Conservation (phyloP, 805 yeast genomes). For the Geotrichum ghanense region DNA sequence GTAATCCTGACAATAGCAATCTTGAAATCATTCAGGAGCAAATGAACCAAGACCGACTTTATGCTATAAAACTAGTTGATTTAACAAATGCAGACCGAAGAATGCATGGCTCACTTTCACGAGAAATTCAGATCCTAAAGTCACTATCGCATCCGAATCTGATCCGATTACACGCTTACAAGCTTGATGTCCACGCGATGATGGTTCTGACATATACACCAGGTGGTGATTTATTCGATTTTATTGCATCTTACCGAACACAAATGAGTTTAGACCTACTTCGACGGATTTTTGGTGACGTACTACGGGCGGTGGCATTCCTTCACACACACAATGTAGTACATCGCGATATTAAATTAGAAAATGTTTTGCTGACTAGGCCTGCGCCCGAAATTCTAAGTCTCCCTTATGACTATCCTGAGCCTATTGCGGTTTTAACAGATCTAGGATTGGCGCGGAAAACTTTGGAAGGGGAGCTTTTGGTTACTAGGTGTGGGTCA, state of each 20-base stretch:
- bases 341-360: constrained; percentile 88
- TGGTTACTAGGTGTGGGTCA: constrained; percentile 88
- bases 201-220: constrained; percentile 64
- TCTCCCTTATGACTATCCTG: constrained; percentile 15
- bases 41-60: not conserved
- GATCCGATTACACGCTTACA: constrained; percentile 37
- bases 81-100: not conserved
- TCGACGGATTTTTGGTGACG: constrained; percentile 56
- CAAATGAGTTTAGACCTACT: constrained; percentile 38
- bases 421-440: constrained; percentile 47
- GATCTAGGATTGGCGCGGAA: constrained; percentile 84
- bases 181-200: constrained; percentile 28
- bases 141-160: constrained; percentile 57
- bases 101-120: not conserved
- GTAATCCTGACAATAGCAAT: not conserved
- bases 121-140: constrained; percentile 4
- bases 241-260: constrained; percentile 36
- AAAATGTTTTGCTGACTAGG: constrained; percentile 49
- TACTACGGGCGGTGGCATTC: constrained; percentile 57
- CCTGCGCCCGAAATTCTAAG: constrained; percentile 26
- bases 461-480: constrained; percentile 47
- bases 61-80: not conserved
- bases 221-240: constrained; percentile 79
- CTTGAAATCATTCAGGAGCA: too few relatives aligned
- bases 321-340: constrained; percentile 59